Evolutionary conservation across 805 yeast genomes (phyloP).

Genomic region (Metschnikowia similis): DNA sequence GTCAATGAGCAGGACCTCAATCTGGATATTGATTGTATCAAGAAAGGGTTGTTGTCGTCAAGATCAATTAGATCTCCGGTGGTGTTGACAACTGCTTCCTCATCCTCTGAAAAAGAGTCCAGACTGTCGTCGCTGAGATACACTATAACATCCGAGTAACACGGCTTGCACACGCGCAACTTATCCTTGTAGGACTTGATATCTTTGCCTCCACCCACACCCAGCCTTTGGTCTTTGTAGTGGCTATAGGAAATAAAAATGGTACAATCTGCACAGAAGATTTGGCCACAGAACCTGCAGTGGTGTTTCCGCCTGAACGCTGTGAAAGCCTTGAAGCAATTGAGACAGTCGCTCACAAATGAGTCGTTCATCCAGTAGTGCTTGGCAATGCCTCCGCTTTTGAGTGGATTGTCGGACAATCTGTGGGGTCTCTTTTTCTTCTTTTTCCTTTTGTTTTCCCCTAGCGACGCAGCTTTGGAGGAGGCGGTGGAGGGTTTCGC

Average conservation of each 20-base stretch:
- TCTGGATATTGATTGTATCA: slow-evolving; percentile 22
- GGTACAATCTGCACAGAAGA: slow-evolving; percentile 84
- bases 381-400: slow-evolving; percentile 53
- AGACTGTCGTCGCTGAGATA: slow-evolving; percentile 64
- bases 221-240: slow-evolving; percentile 36
- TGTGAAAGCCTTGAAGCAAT: slow-evolving; percentile 74
- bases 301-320: slow-evolving; percentile 92
- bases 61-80: background rate
- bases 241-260: slow-evolving; percentile 58
- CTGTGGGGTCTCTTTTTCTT: slow-evolving; percentile 27
- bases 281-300: slow-evolving; percentile 94
- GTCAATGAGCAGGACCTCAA: slow-evolving; percentile 26
- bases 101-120: slow-evolving; percentile 23
- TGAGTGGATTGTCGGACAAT: slow-evolving; percentile 39
- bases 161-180: slow-evolving; percentile 73
- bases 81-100: slow-evolving; percentile 2
- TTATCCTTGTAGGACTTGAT: slow-evolving; percentile 52
- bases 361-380: slow-evolving; percentile 98
- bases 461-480: slow-evolving; percentile 20
- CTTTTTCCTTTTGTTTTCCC: slow-evolving; percentile 15
- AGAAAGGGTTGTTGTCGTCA: background rate
- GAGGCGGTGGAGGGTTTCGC: slow-evolving; percentile 30
- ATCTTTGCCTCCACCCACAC: slow-evolving; percentile 5
- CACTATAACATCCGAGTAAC: slow-evolving; percentile 67
- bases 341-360: slow-evolving; percentile 81